Base-by-base conservation (phyloP, 768 basidiomycete genomes). In the Leucosporidium yakuticum region DNA sequence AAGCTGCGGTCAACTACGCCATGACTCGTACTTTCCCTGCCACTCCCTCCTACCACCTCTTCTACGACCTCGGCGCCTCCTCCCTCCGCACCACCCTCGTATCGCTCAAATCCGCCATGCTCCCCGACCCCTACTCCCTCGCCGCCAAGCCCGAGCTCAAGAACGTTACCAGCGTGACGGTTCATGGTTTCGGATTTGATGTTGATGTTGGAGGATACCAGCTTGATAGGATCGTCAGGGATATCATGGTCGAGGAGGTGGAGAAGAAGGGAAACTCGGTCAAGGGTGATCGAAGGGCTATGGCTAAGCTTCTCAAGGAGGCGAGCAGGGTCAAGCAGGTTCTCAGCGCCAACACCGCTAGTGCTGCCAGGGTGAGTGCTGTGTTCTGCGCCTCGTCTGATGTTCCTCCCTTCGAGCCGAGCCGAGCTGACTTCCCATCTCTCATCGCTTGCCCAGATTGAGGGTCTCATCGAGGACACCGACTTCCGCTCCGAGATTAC, bases 231-330 rank as follows among this genome's bases (percentile, higher is more conserved):
- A 84, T 89, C 31, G 77, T 98, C 73, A 84, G 91, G 67, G 88
- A 95, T 44, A 83, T 93, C 61, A 83, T 99, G 62, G 80, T 88
- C 32, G 84, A 84, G 59, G 83, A 83, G 61, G 96, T 97, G 79
- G 85, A 88, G 76, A 77, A 81, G 60, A 89, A 88, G 79, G 74
- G 73, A 67, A 69, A 66, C 51, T 84, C 80, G 19, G 69, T 73
- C 77, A 85, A 87, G 69, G 83, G 92, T 48, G 83, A 85, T 34
- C 81, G 82, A 71, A 83, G 86, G 64, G 94, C 88, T 2, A 88
- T 96, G 87, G 89, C 90, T 7, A 95, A 94, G 79, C 80, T 98
- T 9, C 88, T 90, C 85, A 95, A 94, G 77, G 96, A 99, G 79
- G 91, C 95, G 2, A 85, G 84, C 23, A 84, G 94, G 67, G 84